Evolutionary conservation across 495 filamentous ascomycete species (phyloP).

Genomic region (Neurospora sp.): DNA sequence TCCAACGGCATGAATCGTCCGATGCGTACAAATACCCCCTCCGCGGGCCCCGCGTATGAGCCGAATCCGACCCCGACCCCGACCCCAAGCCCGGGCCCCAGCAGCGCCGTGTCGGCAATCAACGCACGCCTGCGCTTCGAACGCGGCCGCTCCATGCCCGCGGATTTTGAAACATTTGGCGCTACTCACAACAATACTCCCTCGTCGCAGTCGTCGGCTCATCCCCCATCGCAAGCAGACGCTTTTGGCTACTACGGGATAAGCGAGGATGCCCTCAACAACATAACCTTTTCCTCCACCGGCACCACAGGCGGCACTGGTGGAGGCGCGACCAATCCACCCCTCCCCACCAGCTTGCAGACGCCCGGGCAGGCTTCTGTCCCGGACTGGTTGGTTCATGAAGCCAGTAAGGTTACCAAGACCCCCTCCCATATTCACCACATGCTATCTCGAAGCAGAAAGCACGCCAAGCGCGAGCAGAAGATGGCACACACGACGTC

Average conservation of each 20-base stretch:
- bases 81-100: not conserved
- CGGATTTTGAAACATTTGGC: not conserved
- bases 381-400: not conserved
- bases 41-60: not conserved
- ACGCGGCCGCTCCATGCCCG: not conserved
- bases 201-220: not conserved
- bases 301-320: not conserved
- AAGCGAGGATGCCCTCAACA: not conserved
- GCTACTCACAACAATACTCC: not conserved
- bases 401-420: not conserved
- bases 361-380: not conserved
- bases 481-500: not conserved
- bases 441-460: not conserved
- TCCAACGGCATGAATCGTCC: not conserved
- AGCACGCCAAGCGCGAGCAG: not conserved
- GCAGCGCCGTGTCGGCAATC: not conserved
- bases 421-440: not conserved
- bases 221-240: not conserved
- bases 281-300: not conserved
- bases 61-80: not conserved
- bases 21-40: not conserved
- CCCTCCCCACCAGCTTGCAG: not conserved
- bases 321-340: not conserved
- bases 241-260: not conserved
- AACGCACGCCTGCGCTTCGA: not conserved